Conservation (phyloP, 371 early-diverging fungal species). For the Mortierella sp. region DNA sequence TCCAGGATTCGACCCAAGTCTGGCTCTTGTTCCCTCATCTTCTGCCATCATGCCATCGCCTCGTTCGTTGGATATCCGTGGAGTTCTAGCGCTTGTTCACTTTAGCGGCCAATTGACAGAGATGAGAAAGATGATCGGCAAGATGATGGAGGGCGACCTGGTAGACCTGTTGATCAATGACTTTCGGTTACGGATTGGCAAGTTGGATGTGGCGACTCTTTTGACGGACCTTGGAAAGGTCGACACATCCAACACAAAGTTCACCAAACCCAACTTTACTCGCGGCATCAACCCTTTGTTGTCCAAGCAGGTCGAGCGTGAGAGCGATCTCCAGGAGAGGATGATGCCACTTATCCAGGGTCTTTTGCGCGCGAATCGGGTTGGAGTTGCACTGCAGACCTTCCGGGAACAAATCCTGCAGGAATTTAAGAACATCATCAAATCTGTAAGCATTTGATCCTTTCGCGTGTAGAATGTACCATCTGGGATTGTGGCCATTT, state of each 20-base stretch:
- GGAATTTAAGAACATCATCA: constrained; percentile 82
- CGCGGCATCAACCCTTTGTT: constrained; percentile 48
- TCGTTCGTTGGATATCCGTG: constrained; percentile 66
- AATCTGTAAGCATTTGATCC: constrained; percentile 66
- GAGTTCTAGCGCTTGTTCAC: constrained; percentile 70
- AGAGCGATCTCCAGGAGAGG: constrained; percentile 67
- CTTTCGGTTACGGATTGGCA: constrained; percentile 62
- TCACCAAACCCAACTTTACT: constrained; percentile 44
- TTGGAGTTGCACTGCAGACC: constrained; percentile 74
- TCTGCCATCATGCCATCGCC: constrained; percentile 38
- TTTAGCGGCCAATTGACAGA: constrained; percentile 76
- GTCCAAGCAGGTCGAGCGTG: constrained; percentile 53
- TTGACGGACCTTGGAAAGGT: constrained; percentile 57
- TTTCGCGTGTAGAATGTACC: constrained; percentile 12
- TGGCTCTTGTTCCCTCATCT: constrained; percentile 34
- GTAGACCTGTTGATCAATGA: constrained; percentile 72
- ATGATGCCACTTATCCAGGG: constrained; percentile 82
- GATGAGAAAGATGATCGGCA: constrained; percentile 75
- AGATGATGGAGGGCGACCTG: constrained; percentile 83
- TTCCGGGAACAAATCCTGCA: constrained; percentile 80
- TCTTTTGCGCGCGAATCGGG: constrained; percentile 78
- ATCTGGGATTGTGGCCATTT: no score
- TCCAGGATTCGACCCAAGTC: constrained; percentile 40
- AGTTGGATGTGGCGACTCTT: constrained; percentile 50
- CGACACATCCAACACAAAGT: constrained; percentile 53